phyloP scores from a whole-genome alignment of 2,329 filamentous ascomycete species.

The Didymella sp. region DNA sequence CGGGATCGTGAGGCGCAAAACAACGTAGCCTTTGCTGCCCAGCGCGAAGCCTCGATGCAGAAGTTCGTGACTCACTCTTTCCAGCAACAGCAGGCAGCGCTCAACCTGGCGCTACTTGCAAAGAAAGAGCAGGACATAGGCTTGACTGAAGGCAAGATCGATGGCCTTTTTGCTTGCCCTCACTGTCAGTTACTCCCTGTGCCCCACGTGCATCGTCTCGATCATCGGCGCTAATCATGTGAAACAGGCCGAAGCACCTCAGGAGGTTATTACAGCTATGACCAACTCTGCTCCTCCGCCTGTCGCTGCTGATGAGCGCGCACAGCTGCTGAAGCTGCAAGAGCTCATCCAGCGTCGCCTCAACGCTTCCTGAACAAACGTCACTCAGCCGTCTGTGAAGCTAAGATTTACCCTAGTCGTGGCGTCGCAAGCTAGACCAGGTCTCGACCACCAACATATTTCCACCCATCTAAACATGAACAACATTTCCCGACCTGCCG shows the following conservation, averaged over 20 bases:
- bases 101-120: slow-evolving; percentile 67
- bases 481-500: slow-evolving; percentile 5
- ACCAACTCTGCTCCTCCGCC: slow-evolving; percentile 37
- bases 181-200: slow-evolving; percentile 60
- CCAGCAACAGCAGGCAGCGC: slow-evolving; percentile 69
- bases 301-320: slow-evolving; percentile 36
- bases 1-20: slow-evolving; percentile 28
- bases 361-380: slow-evolving; percentile 31
- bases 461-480: slow-evolving; percentile 20
- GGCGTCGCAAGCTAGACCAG: slow-evolving; percentile 29
- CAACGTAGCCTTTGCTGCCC: slow-evolving; percentile 13
- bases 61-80: slow-evolving; percentile 50
- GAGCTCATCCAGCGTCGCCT: slow-evolving; percentile 44
- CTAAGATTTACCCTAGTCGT: slow-evolving; percentile 28
- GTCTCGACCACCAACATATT: slow-evolving; percentile 28
- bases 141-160: slow-evolving; percentile 55
- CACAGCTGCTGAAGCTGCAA: slow-evolving; percentile 41
- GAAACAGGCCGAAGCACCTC: slow-evolving; percentile 51
- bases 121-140: slow-evolving; percentile 59
- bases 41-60: slow-evolving; percentile 37
- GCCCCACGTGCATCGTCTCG: slow-evolving; percentile 37
- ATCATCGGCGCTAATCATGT: slow-evolving; percentile 46
- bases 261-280: slow-evolving; percentile 44
- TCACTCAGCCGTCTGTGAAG: slow-evolving; percentile 20
- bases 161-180: slow-evolving; percentile 64